Evolutionary conservation across 1,139 yeast genomes (phyloP).

Genomic region (Debaryomycetaceae sp.): DNA sequence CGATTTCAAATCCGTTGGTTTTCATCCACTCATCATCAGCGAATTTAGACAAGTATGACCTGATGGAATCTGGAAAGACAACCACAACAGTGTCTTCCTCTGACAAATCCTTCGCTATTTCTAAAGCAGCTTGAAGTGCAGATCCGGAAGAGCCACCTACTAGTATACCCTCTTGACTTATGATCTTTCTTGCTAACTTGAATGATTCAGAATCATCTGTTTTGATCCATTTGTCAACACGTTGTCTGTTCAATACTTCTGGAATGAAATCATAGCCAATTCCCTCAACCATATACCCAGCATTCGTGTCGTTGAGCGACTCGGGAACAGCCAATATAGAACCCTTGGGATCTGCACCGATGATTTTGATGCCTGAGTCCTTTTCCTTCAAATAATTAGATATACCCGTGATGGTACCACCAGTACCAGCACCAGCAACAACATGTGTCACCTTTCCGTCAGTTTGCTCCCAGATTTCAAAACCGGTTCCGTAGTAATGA

Average conservation of each 20-base stretch:
- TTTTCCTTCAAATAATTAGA: slow-evolving; percentile 74
- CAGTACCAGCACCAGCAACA: slow-evolving; percentile 92
- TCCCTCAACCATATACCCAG: slow-evolving; percentile 82
- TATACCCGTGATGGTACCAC: slow-evolving; percentile 80
- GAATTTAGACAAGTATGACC: slow-evolving; percentile 84
- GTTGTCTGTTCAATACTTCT: slow-evolving; percentile 65
- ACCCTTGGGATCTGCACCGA: slow-evolving; percentile 87
- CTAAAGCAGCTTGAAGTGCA: slow-evolving; percentile 77
- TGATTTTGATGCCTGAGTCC: slow-evolving; percentile 56
- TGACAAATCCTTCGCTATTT: slow-evolving; percentile 65
- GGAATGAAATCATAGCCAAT: slow-evolving; percentile 91
- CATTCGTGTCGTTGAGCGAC: slow-evolving; percentile 57
- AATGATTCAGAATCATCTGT: slow-evolving; percentile 83
- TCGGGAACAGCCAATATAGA: slow-evolving; percentile 84
- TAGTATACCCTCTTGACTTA: slow-evolving; percentile 80
- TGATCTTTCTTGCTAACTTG: slow-evolving; percentile 76
- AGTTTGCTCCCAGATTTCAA: slow-evolving; percentile 82
- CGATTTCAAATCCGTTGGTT: slow-evolving; percentile 65
- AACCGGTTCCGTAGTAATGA: slow-evolving; percentile 82
- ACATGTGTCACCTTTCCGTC: slow-evolving; percentile 69
- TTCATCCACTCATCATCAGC: slow-evolving; percentile 93
- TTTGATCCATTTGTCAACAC: slow-evolving; percentile 80
- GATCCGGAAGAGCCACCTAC: slow-evolving; percentile 90
- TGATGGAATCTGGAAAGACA: slow-evolving; percentile 82
- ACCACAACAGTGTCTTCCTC: slow-evolving; percentile 78